These are phyloP conservation scores for Plasmodium malariae DNA, from an alignment of 169 alveolate species.

Conservation along the genomic window DNA sequence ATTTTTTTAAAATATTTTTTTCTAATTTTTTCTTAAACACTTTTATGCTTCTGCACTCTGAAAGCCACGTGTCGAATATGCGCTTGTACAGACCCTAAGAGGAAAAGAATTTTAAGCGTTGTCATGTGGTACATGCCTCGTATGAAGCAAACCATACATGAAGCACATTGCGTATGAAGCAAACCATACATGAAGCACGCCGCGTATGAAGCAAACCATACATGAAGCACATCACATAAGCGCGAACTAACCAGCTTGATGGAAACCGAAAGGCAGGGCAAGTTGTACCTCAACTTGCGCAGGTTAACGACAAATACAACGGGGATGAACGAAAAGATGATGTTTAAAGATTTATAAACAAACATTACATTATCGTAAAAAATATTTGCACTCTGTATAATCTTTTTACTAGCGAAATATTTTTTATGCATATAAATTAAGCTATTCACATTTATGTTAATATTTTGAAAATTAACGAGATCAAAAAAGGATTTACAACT, in stretches of 20 bases:
- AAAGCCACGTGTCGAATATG: conserved; percentile 26
- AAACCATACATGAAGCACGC: too few relatives aligned
- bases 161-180: too few relatives aligned
- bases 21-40: not conserved
- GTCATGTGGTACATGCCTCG: too few relatives aligned
- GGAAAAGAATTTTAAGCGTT: too few relatives aligned
- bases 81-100: conserved; percentile 38
- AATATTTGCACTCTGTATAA: conserved; percentile 4
- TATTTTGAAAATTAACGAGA: conserved; percentile 23
- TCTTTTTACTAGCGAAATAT: conserved; percentile 15
- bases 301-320: conserved; percentile 15
- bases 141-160: too few relatives aligned
- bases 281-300: conserved; percentile 12
- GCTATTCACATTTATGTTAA: conserved; percentile 32
- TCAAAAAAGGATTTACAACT: conserved; percentile 30
- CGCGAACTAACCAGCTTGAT: conserved; percentile 48
- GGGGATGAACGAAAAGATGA: conserved; percentile 40
- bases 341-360: conserved; percentile 23
- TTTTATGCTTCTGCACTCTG: conserved; percentile 15
- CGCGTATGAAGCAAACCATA: too few relatives aligned
- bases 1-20: not conserved
- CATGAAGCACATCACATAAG: too few relatives aligned
- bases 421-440: conserved; percentile 47
- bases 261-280: conserved; percentile 44
- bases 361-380: conserved; percentile 32